Evolutionary conservation across 768 basidiomycete genomes (phyloP), one percentile per base, ranked within the genome.

Genomic region (Boletus pseudopeckii): DNA sequence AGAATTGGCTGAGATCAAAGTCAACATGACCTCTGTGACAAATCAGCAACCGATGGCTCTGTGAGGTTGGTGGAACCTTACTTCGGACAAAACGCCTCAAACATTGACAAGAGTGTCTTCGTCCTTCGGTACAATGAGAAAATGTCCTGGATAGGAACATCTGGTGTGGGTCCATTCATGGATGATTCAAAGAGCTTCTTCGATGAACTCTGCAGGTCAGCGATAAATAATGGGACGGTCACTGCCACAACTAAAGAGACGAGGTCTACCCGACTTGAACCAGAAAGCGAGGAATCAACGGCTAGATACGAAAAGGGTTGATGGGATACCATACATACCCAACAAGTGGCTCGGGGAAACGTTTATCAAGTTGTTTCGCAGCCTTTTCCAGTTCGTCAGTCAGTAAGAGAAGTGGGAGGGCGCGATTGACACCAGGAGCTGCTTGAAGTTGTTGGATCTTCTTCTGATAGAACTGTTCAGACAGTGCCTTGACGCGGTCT

Each of bases 361-460:
- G 82, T 69, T 93, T 92, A 69, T 94, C 89, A 33, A 96, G 76
- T 24, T 79, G 72, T 70, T 95, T 94, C 17, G 89, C 83, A 36
- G 78, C 74, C 68, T 92, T 96, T 77, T 96, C 92, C 2, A 97
- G 72, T 72, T 96, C 95, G 44, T 89, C 87, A 5, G 90, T 91
- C 81, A 96, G 83, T 28, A 90, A 70, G 28, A 96, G 72, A 36
- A 95, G 72, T 1, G 92, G 92, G 34, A 92, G 72, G 0, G 92
- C 90, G 39, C 86, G 77, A 62, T 93, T 92, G 13, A 88, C 86
- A 1, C 90, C 90, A 5, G 88, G 88, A 7, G 83, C 74, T 3
- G 80, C 72, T 59, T 83, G 82, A 61, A 89, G 74, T 60, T 86
- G 83, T 40, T 79, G 75, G 60, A 83, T 79, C 71, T 82, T 86